Evolutionary conservation across 2,329 filamentous ascomycete genomes (phyloP), one percentile per base, ranked within the genome.

Genomic region (Westerdykella ornata): DNA sequence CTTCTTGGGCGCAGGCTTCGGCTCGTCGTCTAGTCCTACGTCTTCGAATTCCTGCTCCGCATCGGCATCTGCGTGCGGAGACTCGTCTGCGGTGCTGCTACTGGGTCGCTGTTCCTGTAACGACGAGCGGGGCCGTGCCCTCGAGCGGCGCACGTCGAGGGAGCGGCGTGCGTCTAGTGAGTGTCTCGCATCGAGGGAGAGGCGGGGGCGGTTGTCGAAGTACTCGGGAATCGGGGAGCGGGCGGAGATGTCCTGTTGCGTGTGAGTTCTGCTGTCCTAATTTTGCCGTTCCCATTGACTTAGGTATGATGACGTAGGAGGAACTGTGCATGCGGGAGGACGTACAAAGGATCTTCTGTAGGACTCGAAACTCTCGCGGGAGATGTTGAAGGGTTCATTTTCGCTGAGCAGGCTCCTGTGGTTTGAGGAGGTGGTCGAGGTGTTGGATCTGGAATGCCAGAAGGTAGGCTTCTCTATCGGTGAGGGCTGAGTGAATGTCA

Each of bases 351-450:
- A 96, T 57, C 92, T 81, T 49, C 92, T 78, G 69, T 97, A 97
- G 3, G 89, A 95, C 65, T 97, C 92, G 60, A 97, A 97, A 2
- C 89, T 96, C 69, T 97, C 92, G 57, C 90, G 80, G 29, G 89
- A 95, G 63, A 97, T 97, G 49, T 85, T 88, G 64, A 97, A 97
- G 12, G 85, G 88, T 62, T 97, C 90, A 54, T 88, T 89, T 47
- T 94, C 88, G 56, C 82, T 81, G 45, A 86, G 72, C 54, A 84
- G 78, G 60, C 76, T 80, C 42, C 78, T 72, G 60, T 80, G 76
- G 49, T 78, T 77, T 20, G 73, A 74, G 30, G 76, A 73, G 45
- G 70, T 70, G 16, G 70, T 73, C 16, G 71, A 78, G 39, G 57
- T 53, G 43, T 65, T 71, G 14, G 70, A 72, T 36, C 62, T 63